Evolutionary conservation across 371 early-diverging fungal species (phyloP).

Genomic region (Nematocida major): DNA sequence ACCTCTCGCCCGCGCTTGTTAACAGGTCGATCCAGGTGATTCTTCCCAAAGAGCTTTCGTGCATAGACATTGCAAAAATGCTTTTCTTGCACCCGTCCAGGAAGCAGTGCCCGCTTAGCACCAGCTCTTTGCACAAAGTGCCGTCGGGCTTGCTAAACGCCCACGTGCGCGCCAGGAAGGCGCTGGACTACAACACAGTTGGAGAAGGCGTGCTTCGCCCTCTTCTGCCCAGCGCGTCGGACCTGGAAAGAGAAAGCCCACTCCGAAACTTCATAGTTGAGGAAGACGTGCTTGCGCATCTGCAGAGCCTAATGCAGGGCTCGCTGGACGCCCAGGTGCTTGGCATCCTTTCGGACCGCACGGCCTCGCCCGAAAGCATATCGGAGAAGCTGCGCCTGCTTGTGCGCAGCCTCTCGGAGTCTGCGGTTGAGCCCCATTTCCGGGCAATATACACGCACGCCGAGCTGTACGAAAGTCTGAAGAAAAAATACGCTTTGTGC

Average conservation of each 20-base stretch:
- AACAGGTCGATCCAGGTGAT: slow-evolving; percentile 58
- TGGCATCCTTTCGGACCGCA: background rate
- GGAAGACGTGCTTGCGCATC: background rate
- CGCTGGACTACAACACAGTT: slow-evolving; percentile 25
- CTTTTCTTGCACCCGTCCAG: background rate
- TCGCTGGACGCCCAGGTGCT: slow-evolving; percentile 8
- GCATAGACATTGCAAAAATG: slow-evolving; percentile 58
- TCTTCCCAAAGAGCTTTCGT: slow-evolving; percentile 26
- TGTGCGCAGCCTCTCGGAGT: background rate
- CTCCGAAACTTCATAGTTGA: background rate
- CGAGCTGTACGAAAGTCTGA: background rate
- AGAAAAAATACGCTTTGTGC: slow-evolving; percentile 2
- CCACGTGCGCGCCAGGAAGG: slow-evolving; percentile 5
- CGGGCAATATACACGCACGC: slow-evolving; percentile 9
- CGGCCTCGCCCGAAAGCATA: background rate
- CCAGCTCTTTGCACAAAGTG: background rate
- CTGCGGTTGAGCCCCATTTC: background rate
- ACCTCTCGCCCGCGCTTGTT: slow-evolving; percentile 60
- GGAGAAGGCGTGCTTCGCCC: background rate
- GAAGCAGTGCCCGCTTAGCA: background rate
- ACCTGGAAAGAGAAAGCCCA: slow-evolving; percentile 8
- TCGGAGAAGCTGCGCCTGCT: background rate
- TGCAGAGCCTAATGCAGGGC: background rate
- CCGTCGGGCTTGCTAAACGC: slow-evolving; percentile 17
- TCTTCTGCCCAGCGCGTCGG: background rate